Percentiles rank a stretch among this genome's conserved stretches.
Conservation (phyloP, 176 grass and related monocot genomes). For the Ensete glaucum region DNA sequence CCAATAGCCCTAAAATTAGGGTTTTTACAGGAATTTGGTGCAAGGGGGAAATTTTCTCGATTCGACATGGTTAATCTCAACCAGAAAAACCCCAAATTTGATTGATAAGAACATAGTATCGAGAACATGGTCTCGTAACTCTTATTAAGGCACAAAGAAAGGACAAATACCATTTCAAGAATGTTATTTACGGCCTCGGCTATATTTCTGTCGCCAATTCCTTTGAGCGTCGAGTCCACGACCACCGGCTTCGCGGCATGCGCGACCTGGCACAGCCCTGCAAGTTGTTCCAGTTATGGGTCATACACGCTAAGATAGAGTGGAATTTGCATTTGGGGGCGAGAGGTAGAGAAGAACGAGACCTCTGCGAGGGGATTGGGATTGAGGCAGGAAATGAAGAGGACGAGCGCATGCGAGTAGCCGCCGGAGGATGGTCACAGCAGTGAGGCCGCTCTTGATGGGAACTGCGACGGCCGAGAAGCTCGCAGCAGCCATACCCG, state of each 20-base stretch:
- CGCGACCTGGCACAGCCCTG: constrained; percentile 38
- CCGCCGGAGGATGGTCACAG: not conserved
- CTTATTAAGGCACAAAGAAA: not conserved
- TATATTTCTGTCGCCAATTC: constrained; percentile 38
- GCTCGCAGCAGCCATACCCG: not conserved
- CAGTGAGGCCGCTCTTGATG: not conserved
- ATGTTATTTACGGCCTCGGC: constrained; percentile 65
- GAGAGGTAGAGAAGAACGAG: not conserved
- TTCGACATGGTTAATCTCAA: not conserved
- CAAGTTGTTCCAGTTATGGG: not conserved
- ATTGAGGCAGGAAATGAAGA: not conserved
- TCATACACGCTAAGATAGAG: not conserved
- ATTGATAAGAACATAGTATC: not conserved
- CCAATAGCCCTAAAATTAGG: not conserved
- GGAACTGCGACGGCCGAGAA: not conserved
- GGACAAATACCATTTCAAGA: constrained; percentile 54
- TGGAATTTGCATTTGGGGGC: not conserved
- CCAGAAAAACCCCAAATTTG: not conserved
- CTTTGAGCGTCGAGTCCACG: constrained; percentile 28
- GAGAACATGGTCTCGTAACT: not conserved
- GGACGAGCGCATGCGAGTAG: not conserved
- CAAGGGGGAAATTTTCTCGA: not conserved
- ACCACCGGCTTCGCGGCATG: constrained; percentile 23
- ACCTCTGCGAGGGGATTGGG: not conserved
- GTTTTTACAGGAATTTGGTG: not conserved